phyloP scores from a whole-genome alignment of 805 yeast species.

The Teunomyces gatunensis region DNA sequence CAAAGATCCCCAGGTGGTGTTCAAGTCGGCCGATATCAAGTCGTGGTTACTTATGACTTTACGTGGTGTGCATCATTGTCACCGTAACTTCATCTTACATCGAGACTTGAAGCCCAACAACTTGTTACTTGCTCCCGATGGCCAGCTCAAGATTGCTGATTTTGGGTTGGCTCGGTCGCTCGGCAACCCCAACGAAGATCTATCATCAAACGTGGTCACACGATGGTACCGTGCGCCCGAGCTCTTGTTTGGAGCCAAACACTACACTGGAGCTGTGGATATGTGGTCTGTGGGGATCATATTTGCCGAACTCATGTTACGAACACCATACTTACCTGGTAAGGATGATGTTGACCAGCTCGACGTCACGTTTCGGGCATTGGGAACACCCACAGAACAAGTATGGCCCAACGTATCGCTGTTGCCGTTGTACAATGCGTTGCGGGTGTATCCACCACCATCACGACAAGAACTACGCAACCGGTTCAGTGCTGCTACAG shows the following conservation, averaged over 20 bases:
- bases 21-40: conserved; percentile 84
- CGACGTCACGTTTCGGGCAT: conserved; percentile 89
- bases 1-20: conserved; percentile 71
- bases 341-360: conserved; percentile 85
- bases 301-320: conserved; percentile 91
- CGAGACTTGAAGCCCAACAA: conserved; percentile 94
- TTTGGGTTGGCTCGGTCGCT: conserved; percentile 90
- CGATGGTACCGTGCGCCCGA: conserved; percentile 94
- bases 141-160: conserved; percentile 92
- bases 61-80: conserved; percentile 94
- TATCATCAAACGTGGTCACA: conserved; percentile 94
- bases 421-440: conserved; percentile 72
- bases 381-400: conserved; percentile 93
- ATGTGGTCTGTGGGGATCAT: conserved; percentile 54
- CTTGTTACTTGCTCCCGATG: conserved; percentile 79
- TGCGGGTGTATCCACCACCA: conserved; percentile 80
- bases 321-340: conserved; percentile 95
- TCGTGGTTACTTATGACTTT: conserved; percentile 93
- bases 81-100: conserved; percentile 84
- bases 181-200: conserved; percentile 66
- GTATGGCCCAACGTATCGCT: conserved; percentile 88
- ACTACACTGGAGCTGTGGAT: conserved; percentile 44
- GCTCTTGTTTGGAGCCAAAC: conserved; percentile 43
- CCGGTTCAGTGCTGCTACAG: conserved; percentile 89
- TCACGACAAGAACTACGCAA: conserved; percentile 74